phyloP scores from a whole-genome alignment of 805 yeast species.

The Metschnikowia dekortorum region DNA sequence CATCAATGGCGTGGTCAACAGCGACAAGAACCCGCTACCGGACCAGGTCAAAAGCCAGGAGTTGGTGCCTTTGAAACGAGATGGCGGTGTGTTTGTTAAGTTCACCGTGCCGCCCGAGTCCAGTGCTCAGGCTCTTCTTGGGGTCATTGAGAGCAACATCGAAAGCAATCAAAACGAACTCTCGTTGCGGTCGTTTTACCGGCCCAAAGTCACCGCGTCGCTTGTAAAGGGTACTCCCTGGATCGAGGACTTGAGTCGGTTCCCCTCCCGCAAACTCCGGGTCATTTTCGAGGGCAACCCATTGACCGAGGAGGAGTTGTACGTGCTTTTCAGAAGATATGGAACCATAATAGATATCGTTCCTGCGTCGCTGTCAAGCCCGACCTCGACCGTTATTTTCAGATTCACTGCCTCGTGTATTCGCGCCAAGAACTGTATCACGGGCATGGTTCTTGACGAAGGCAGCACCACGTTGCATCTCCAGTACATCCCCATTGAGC shows the following conservation, averaged over 20 bases:
- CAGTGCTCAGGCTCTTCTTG: conserved; percentile 50
- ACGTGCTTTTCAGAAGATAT: conserved; percentile 78
- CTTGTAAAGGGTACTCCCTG: conserved; percentile 91
- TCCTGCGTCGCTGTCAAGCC: conserved; percentile 47
- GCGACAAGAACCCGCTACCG: conserved; percentile 27
- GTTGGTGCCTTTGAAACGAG: conserved; percentile 68
- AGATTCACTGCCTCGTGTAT: conserved; percentile 62
- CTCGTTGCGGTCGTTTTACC: background rate
- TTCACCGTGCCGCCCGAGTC: conserved; percentile 54
- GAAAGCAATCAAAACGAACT: conserved; percentile 18
- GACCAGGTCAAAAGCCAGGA: conserved; percentile 43
- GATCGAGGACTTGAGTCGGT: conserved; percentile 87
- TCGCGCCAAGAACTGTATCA: conserved; percentile 84
- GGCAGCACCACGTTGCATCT: conserved; percentile 63
- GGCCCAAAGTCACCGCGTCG: conserved; percentile 44
- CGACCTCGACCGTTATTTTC: conserved; percentile 53
- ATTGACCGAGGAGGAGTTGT: conserved; percentile 75
- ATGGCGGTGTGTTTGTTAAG: conserved; percentile 92
- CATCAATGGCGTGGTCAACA: conserved; percentile 15
- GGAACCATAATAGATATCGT: conserved; percentile 76
- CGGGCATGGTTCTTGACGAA: conserved; percentile 61
- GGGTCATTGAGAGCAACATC: conserved; percentile 47
- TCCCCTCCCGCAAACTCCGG: conserved; percentile 59
- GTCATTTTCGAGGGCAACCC: conserved; percentile 74
- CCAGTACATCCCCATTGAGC: conserved; percentile 57